Conservation (phyloP, 2,329 filamentous ascomycete genomes). For the Tolypocladium endophyticum region DNA sequence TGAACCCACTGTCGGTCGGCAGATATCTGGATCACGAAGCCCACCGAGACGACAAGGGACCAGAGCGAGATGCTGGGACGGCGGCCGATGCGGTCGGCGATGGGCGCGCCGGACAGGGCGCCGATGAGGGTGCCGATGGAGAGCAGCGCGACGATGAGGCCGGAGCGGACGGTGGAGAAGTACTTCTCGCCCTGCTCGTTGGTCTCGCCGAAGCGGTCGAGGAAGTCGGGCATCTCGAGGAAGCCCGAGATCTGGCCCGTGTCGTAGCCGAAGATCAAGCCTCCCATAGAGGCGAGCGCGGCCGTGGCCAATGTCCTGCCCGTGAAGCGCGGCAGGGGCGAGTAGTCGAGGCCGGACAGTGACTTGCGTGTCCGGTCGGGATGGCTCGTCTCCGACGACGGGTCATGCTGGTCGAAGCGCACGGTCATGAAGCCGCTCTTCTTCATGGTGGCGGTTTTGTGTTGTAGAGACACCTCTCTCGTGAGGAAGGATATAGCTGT, state of each 20-base stretch:
- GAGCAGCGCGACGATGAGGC: slow-evolving; percentile 47
- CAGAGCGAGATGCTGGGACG: slow-evolving; percentile 52
- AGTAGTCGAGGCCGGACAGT: slow-evolving; percentile 31
- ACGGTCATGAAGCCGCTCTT: slow-evolving; percentile 18
- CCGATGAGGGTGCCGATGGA: slow-evolving; percentile 52
- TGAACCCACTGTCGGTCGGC: slow-evolving; percentile 49
- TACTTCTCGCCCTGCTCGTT: slow-evolving; percentile 23
- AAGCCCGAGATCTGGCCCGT: slow-evolving; percentile 47
- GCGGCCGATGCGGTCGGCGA: slow-evolving; percentile 56
- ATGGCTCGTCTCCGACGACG: slow-evolving; percentile 24
- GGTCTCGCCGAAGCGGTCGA: slow-evolving; percentile 36
- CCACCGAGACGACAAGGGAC: slow-evolving; percentile 49
- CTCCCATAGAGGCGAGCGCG: slow-evolving; percentile 32
- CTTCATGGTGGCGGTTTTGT: slow-evolving; percentile 3
- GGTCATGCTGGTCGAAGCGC: slow-evolving; percentile 31
- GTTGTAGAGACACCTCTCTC: not conserved
- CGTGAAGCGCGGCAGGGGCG: slow-evolving; percentile 29
- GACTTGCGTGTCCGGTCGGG: slow-evolving; percentile 18
- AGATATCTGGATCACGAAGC: slow-evolving; percentile 58
- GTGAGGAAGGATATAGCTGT: not conserved
- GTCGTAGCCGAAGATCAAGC: slow-evolving; percentile 35
- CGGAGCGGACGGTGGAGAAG: slow-evolving; percentile 44
- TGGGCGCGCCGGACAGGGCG: slow-evolving; percentile 46
- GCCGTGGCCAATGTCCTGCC: slow-evolving; percentile 25
- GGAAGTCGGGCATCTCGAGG: slow-evolving; percentile 47